A percentile compares a stretch with the other conserved stretches of the same genome.
phyloP scores from a whole-genome alignment of 306 rosid species.

The Mimosa bimucronata region DNA sequence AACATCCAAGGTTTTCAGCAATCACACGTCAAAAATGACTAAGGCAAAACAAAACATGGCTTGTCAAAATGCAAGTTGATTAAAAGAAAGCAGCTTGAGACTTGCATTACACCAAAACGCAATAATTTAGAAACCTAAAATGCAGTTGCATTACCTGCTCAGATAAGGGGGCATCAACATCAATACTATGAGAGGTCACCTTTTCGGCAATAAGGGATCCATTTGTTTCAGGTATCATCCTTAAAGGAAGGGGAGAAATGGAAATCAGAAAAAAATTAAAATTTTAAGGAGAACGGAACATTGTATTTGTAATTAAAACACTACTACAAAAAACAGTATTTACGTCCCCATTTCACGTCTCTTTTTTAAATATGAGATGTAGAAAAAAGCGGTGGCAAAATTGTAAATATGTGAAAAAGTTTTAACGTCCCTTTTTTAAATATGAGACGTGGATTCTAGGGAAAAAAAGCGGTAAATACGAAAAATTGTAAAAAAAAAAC shows the following conservation, averaged over 20 bases:
- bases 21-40: background rate
- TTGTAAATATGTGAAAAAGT: too few relatives aligned
- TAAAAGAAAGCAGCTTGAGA: background rate
- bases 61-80: background rate
- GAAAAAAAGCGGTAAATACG: too few relatives aligned
- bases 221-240: conserved; percentile 91
- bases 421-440: too few relatives aligned
- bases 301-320: too few relatives aligned
- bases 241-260: conserved; percentile 25
- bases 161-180: conserved; percentile 86
- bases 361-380: too few relatives aligned
- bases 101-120: background rate
- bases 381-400: too few relatives aligned
- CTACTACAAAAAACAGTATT: too few relatives aligned
- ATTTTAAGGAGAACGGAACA: conserved; percentile 2
- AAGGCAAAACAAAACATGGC: background rate
- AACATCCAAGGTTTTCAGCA: background rate
- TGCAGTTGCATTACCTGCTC: conserved; percentile 74
- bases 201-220: conserved; percentile 81
- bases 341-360: too few relatives aligned
- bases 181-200: conserved; percentile 85
- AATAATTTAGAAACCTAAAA: conserved; percentile 8
- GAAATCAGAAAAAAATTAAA: background rate
- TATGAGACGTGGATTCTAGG: too few relatives aligned
- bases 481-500: too few relatives aligned